phyloP scores from a whole-genome alignment of 2,329 filamentous ascomycete genomes.

The Fusarium concolor region DNA sequence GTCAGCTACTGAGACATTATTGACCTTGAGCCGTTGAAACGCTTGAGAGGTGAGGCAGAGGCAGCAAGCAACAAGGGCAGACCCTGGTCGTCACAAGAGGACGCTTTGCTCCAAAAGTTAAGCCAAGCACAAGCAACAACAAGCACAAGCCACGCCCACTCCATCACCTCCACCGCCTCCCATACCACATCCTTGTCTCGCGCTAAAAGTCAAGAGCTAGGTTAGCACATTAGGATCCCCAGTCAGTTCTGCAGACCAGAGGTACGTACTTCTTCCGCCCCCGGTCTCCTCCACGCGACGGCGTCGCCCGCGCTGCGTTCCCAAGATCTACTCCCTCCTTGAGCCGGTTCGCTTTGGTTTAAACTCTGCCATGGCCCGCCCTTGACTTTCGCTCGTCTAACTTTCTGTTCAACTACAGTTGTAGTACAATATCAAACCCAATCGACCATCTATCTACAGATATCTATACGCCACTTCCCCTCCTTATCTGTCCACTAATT shows the following conservation, averaged over 20 bases:
- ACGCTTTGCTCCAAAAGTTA: conserved; percentile 22
- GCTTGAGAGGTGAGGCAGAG: neutral
- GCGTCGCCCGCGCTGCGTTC: conserved; percentile 27
- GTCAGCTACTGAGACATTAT: conserved; percentile 28
- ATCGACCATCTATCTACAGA: conserved; percentile 12
- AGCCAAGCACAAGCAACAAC: conserved; percentile 1
- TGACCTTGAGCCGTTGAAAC: conserved; percentile 21
- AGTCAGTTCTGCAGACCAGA: conserved; percentile 28
- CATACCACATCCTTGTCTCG: conserved; percentile 25
- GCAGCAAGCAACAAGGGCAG: conserved; percentile 9
- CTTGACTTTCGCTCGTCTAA: conserved; percentile 22
- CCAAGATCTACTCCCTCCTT: conserved; percentile 34
- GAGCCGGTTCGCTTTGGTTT: conserved; percentile 35
- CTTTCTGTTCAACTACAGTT: conserved; percentile 26
- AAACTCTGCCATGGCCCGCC: conserved; percentile 43
- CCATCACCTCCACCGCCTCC: conserved; percentile 37
- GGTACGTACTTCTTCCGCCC: conserved; percentile 31
- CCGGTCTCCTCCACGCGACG: conserved; percentile 38
- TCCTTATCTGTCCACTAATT: conserved; percentile 11
- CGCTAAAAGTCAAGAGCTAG: conserved; percentile 29
- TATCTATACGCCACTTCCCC: conserved; percentile 28
- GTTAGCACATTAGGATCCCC: conserved; percentile 20
- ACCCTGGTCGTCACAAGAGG: conserved; percentile 17
- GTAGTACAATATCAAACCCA: neutral
- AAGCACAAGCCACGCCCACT: conserved; percentile 33